Evolutionary conservation across 2,329 filamentous ascomycete genomes (phyloP).

Genomic region (Pseudogymnoascus sp.): DNA sequence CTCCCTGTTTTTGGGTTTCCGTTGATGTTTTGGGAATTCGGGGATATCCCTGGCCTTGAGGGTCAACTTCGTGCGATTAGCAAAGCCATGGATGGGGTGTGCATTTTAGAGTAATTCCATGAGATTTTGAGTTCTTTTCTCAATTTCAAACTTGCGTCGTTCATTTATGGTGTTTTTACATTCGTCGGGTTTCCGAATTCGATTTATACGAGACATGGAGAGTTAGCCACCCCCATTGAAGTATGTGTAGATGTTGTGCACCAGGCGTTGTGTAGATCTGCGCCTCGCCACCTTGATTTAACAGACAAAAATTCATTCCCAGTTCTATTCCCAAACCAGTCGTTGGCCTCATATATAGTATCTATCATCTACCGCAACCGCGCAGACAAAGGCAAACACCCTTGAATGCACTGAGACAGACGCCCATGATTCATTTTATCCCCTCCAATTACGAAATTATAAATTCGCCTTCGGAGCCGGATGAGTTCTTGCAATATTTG

Average conservation of each 20-base stretch:
- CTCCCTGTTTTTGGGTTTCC: not conserved
- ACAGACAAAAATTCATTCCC: constrained; percentile 1
- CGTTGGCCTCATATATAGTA: constrained; percentile 7
- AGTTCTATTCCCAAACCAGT: constrained; percentile 7
- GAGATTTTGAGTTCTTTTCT: not conserved
- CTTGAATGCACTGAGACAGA: not conserved
- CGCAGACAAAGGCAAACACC: not conserved
- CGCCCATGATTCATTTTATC: constrained; percentile 6
- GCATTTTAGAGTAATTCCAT: not conserved
- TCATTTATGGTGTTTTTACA: no score
- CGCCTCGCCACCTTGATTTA: not conserved
- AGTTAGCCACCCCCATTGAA: no score
- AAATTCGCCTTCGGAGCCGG: not conserved
- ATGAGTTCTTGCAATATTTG: not conserved
- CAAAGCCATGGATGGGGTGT: not conserved
- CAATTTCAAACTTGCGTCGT: not conserved
- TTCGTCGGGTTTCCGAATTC: no score
- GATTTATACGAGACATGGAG: no score
- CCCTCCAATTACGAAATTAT: constrained; percentile 1
- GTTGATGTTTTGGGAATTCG: not conserved
- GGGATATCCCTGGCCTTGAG: not conserved
- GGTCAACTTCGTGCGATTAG: not conserved
- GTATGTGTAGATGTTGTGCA: not conserved
- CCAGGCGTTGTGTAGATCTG: no score
- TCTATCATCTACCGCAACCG: not conserved